Base-by-base conservation (phyloP, 2,329 filamentous ascomycete genomes). In the Arthrobotrys sphaeroides region DNA sequence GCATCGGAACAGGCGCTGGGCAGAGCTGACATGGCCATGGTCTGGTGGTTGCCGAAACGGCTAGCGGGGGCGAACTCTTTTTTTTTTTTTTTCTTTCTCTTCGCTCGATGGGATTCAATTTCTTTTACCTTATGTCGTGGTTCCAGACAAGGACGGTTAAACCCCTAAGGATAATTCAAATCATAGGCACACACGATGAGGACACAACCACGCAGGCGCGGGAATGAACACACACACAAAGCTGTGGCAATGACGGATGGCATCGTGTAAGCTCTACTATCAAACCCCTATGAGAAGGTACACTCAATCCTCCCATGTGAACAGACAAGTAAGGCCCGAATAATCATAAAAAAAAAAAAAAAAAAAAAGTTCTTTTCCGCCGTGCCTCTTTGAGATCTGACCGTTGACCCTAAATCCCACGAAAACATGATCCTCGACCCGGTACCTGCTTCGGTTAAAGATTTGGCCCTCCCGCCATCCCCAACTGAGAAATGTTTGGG, bases 191-290 rank as follows among this genome's bases (percentile, higher is more conserved):
- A 75, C 72, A 75, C 72, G 72, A 51, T 67, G 60, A 74, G 68
- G 72, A 67, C 72, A 75, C 64, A 69, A 75, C 72, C 72, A 75
- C 72, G 72, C 72, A 68, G 64, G 72, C 72, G 72, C 72, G 72
- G 64, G 72, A 73, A 75, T 75, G 72, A 75, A 75, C 72, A 75
- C 72, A 75, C 68, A 73, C 72, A 75, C 72, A 75, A 75, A 69
- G 64, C 72, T 68, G 72, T 75, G 72, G 72, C 64, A 75, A 75
- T 75, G 72, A 64, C 64, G 59, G 59, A 69, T 68, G 72, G 49
- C 64, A 75, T 75, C 72, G 72, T 75, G 72, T 64, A 75, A 65
- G 72, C 72, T 75, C 72, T 75, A 75, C 72, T 75, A 75, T 75
- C 72, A 75, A 75, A 75, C 59, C 72, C 72, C 65, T 69, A 69